Conservation (phyloP, 495 filamentous ascomycete genomes). For the Neurospora sp. region DNA sequence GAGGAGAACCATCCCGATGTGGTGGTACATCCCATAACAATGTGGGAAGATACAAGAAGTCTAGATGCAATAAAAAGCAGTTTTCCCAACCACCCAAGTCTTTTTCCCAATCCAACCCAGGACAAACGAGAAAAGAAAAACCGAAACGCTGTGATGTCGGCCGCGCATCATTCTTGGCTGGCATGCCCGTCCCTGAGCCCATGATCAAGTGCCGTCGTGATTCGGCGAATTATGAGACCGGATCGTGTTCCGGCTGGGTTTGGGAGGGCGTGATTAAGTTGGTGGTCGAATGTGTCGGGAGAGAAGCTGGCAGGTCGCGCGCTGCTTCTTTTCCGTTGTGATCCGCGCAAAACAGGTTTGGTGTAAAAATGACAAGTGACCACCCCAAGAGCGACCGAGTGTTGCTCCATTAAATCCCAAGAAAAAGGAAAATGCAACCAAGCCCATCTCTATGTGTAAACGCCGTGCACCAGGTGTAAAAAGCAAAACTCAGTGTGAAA, state of each 20-base stretch:
- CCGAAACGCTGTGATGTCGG: neutral
- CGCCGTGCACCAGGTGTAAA: slow-evolving; percentile 21
- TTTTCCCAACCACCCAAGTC: slow-evolving; percentile 27
- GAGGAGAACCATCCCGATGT: slow-evolving; percentile 1
- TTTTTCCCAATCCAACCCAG: slow-evolving; percentile 25
- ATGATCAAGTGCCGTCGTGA: neutral
- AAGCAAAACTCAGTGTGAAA: slow-evolving; percentile 2
- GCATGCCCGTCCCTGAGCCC: slow-evolving; percentile 2
- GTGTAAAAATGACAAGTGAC: slow-evolving; percentile 6
- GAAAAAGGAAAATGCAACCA: slow-evolving; percentile 17
- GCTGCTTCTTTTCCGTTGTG: slow-evolving; percentile 11
- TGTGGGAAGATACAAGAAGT: slow-evolving; percentile 25
- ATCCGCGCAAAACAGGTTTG: slow-evolving; percentile 4
- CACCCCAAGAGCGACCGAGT: slow-evolving; percentile 2
- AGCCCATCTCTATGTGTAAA: slow-evolving; percentile 20
- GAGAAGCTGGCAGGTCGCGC: neutral
- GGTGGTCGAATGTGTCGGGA: slow-evolving; percentile 3
- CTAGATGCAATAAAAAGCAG: slow-evolving; percentile 32
- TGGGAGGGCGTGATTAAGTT: slow-evolving; percentile 5
- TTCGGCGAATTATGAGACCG: neutral
- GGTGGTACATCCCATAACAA: slow-evolving; percentile 8
- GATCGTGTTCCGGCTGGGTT: neutral
- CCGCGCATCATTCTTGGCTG: neutral
- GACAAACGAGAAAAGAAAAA: slow-evolving; percentile 12
- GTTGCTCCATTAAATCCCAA: slow-evolving; percentile 14